Conservation (phyloP, 2,329 filamentous ascomycete species). For the Pleomassaria siparia region DNA sequence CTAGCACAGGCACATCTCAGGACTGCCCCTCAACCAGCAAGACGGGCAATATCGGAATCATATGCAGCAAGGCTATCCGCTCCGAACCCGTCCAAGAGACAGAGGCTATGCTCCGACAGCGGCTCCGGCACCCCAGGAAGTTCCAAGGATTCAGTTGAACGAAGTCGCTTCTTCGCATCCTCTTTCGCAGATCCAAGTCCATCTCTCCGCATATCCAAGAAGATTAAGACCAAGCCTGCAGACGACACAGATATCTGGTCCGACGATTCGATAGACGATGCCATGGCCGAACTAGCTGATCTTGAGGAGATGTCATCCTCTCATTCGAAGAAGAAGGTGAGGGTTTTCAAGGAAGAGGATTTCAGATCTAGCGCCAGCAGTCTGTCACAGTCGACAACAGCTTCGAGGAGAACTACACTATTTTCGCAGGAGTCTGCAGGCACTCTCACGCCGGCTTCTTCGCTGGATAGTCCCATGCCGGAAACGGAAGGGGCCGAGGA, state of each 20-base stretch:
- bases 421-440: conserved; percentile 24
- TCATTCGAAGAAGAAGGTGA: conserved; percentile 33
- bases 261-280: conserved; percentile 51
- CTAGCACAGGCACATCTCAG: conserved; percentile 37
- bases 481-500: conserved; percentile 18
- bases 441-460: conserved; percentile 36
- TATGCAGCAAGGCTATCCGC: conserved; percentile 46
- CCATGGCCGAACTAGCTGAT: conserved; percentile 41
- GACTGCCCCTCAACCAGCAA: conserved; percentile 46
- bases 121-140: conserved; percentile 29
- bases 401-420: conserved; percentile 16
- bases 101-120: conserved; percentile 49
- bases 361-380: conserved; percentile 15
- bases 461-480: conserved; percentile 23
- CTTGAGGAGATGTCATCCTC: conserved; percentile 31
- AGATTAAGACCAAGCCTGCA: conserved; percentile 29
- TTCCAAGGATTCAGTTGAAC: conserved; percentile 32
- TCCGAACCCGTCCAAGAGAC: conserved; percentile 47
- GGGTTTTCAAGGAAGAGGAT: conserved; percentile 32
- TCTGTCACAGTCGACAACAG: conserved; percentile 31
- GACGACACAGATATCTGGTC: conserved; percentile 51
- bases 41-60: conserved; percentile 42
- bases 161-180: conserved; percentile 50
- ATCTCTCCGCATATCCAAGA: conserved; percentile 40
- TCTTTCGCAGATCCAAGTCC: conserved; percentile 43